Base-by-base conservation (phyloP, 495 filamentous ascomycete species). In the Haplographium delicatum region DNA sequence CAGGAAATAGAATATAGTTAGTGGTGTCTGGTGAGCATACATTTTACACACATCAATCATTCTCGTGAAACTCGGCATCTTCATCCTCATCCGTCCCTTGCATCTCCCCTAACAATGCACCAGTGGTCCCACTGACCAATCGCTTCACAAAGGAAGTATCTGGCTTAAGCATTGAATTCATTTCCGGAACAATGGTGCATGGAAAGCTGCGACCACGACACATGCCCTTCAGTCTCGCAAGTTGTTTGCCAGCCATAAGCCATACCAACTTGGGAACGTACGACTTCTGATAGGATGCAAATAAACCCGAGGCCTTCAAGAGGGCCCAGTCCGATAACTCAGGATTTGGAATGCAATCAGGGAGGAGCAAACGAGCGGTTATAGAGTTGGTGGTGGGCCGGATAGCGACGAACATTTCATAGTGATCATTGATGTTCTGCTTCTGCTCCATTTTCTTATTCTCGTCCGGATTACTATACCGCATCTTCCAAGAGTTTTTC, bases 261-360 rank as follows among this genome's bases (percentile, higher is more conserved):
- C 86, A 86, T 10, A 74, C 68, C 40, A 87, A 78, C 6, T 38
- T 60, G 15, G 56, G 47, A 1, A 47, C 41, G 1, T 41, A 35
- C 10, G 5, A 19, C 26, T 30, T 30, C 2, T 18, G 15, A 8
- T 46, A 68, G 1, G 53, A 65, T 0, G 53, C 49, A 58, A 86
- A 89, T 2, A 72, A 64, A 2, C 67, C 69, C 3, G 84, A 86
- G 1, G 87, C 86, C 51, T 84, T 74, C 7, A 89, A 50, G 5
- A 83, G 63, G 8, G 66, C 65, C 79, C 80, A 86, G 10, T 65
- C 37, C 5, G 70, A 72, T 16, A 68, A 58, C 8, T 63, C 66
- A 46, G 71, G 69, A 11, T 71, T 68, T n/a, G n/a, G n/a, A 16
- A 69, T 59, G 51, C 68, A 72, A 62, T 72, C 74, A 25, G 67